Conservation (phyloP, 352 stramenopile species). For the Globisporangium lucens region DNA sequence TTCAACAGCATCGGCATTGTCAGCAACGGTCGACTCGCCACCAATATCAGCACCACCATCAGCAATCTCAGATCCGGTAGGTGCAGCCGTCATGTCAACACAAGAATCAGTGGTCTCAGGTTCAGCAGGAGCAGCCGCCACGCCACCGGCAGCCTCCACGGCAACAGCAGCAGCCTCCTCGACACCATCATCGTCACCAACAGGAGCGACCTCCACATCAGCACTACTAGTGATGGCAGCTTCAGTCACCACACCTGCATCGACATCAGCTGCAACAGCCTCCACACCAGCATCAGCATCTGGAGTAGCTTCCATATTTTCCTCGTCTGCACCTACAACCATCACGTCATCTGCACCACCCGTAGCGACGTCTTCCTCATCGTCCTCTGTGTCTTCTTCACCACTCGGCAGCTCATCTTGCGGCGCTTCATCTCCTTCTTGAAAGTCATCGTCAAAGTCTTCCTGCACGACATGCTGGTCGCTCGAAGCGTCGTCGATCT, state of each 20-base stretch:
- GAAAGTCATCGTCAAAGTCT: neutral
- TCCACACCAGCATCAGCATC: neutral
- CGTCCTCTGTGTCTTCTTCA: neutral
- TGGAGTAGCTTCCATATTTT: neutral
- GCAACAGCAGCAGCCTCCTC: neutral
- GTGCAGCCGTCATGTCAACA: neutral
- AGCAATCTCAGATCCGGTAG: neutral
- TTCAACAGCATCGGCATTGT: neutral
- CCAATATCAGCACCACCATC: neutral
- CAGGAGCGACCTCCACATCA: neutral
- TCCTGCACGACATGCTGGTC: slow-evolving; percentile 1
- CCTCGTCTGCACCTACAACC: neutral
- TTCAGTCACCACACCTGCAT: neutral
- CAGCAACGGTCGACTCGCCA: neutral
- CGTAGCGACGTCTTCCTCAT: neutral
- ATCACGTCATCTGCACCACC: neutral
- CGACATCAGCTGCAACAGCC: neutral
- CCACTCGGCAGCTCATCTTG: neutral
- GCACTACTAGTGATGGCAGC: neutral
- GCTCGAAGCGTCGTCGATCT: slow-evolving; percentile 3
- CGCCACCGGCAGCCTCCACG: neutral
- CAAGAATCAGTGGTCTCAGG: neutral
- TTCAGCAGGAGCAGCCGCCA: neutral
- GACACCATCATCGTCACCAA: neutral
- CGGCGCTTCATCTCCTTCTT: neutral